These are phyloP conservation scores for Periglandula ipomoeae DNA, from an alignment of 2,329 filamentous ascomycete species.

Conservation along the genomic window DNA sequence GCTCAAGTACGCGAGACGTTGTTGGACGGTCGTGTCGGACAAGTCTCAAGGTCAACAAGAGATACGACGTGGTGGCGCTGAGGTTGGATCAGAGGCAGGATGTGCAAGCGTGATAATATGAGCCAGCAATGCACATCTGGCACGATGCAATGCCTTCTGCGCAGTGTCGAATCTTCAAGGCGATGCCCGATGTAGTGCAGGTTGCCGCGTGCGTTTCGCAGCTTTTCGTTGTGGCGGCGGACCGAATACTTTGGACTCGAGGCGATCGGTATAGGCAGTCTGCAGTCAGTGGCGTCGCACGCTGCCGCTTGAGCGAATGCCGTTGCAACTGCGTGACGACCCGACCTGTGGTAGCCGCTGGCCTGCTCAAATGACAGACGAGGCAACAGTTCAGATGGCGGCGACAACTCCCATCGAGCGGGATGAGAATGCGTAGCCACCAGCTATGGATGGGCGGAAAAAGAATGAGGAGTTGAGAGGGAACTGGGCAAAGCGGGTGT, in stretches of 20 bases:
- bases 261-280: neutral
- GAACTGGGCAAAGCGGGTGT: constrained; percentile 1
- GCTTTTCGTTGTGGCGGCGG: neutral
- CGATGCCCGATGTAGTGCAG: constrained; percentile 4
- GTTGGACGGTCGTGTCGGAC: neutral
- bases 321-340: neutral
- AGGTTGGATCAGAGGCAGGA: neutral
- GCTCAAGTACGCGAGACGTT: neutral
- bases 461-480: neutral
- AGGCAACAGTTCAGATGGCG: neutral
- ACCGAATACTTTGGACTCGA: neutral
- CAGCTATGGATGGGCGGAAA: neutral
- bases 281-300: constrained; percentile 3
- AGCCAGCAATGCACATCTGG: too few species aligned
- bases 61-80: neutral
- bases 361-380: neutral
- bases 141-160: neutral
- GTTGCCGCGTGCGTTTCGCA: constrained; percentile 3
- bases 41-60: neutral
- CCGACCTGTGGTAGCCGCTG: neutral
- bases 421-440: neutral
- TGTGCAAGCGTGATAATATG: neutral
- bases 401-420: neutral
- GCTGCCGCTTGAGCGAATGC: constrained; percentile 3
- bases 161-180: neutral